Evolutionary conservation across 371 early-diverging fungal genomes (phyloP).

Genomic region (Haplosporangium sp.): DNA sequence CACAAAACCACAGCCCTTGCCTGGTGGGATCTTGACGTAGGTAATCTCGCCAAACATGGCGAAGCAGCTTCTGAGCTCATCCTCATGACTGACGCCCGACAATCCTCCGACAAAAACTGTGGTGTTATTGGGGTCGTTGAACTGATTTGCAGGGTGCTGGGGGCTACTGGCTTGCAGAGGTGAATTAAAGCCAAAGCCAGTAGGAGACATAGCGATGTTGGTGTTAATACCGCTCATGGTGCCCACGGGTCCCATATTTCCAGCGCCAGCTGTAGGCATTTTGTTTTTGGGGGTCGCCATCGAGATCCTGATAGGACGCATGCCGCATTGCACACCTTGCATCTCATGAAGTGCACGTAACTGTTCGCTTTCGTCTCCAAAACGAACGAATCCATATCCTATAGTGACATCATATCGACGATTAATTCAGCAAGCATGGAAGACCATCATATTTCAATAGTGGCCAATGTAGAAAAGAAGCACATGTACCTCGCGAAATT

Average conservation of each 20-base stretch:
- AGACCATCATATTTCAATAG: neutral
- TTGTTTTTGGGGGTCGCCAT: slow-evolving; percentile 85
- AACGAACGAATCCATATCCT: slow-evolving; percentile 90
- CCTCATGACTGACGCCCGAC: slow-evolving; percentile 80
- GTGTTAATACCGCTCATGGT: slow-evolving; percentile 7
- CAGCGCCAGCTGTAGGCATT: slow-evolving; percentile 12
- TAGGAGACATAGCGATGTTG: slow-evolving; percentile 30
- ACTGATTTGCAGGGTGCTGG: slow-evolving; percentile 49
- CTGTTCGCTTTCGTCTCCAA: slow-evolving; percentile 78
- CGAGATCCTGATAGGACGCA: slow-evolving; percentile 87
- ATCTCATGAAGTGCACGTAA: slow-evolving; percentile 82
- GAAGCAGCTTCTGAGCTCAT: slow-evolving; percentile 83
- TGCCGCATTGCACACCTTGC: slow-evolving; percentile 79
- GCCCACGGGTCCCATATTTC: slow-evolving; percentile 19
- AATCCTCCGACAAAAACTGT: slow-evolving; percentile 96
- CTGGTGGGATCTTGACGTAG: slow-evolving; percentile 92
- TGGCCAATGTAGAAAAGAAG: neutral
- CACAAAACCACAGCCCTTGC: slow-evolving; percentile 95
- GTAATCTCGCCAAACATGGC: slow-evolving; percentile 88
- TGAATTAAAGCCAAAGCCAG: slow-evolving; percentile 59
- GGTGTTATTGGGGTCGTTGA: slow-evolving; percentile 88
- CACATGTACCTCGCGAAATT: slow-evolving; percentile 65
- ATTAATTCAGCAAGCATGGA: neutral
- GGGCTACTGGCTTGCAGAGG: slow-evolving; percentile 53
- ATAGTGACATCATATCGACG: neutral